Conservation (phyloP, 306 rosid species). For the Ormosia semicastrata region DNA sequence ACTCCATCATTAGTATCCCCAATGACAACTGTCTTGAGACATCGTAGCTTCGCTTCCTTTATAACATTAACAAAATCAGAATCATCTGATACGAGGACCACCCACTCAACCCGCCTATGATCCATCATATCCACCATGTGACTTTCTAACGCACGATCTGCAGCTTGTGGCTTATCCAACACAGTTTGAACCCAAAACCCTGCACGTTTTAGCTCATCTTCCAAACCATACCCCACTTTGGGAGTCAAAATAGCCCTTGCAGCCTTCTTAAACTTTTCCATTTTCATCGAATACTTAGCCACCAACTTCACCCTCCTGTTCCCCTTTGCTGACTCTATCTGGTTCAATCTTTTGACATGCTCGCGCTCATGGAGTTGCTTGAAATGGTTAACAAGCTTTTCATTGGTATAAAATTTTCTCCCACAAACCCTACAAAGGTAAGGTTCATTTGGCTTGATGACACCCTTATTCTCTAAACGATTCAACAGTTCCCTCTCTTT, state of each 20-base stretch:
- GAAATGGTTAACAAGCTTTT: slow-evolving; percentile 80
- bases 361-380: slow-evolving; percentile 74
- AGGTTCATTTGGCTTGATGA: slow-evolving; percentile 50
- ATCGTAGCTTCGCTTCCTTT: slow-evolving; percentile 71
- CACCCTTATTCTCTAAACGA: slow-evolving; percentile 56
- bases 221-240: slow-evolving; percentile 62
- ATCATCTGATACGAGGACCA: slow-evolving; percentile 88
- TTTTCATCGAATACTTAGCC: slow-evolving; percentile 79
- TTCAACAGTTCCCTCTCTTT: slow-evolving; percentile 47
- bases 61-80: slow-evolving; percentile 59
- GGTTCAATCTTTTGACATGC: slow-evolving; percentile 64
- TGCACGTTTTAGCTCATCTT: slow-evolving; percentile 61
- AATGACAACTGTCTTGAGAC: slow-evolving; percentile 69
- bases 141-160: slow-evolving; percentile 46
- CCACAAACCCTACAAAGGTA: slow-evolving; percentile 78
- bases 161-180: slow-evolving; percentile 53
- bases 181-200: slow-evolving; percentile 68
- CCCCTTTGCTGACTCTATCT: slow-evolving; percentile 76
- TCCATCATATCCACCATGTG: slow-evolving; percentile 79
- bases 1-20: slow-evolving; percentile 68
- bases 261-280: slow-evolving; percentile 78
- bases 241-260: slow-evolving; percentile 60
- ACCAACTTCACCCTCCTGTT: slow-evolving; percentile 70
- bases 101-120: slow-evolving; percentile 54
- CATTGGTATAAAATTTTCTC: slow-evolving; percentile 60